phyloP scores from a whole-genome alignment of 2,329 filamentous ascomycete species.

The Nemania sp. region DNA sequence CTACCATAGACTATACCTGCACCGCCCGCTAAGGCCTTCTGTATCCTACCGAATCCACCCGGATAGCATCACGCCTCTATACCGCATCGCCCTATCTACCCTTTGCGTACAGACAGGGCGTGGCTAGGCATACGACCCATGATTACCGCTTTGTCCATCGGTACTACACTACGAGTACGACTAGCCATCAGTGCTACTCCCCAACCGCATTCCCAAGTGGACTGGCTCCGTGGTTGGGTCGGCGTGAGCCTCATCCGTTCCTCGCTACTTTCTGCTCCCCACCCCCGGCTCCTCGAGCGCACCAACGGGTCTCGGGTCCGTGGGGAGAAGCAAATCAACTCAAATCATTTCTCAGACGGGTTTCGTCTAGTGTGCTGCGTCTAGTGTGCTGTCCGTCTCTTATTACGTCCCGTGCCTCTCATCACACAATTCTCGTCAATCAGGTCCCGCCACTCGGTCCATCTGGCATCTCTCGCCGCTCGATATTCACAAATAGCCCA shows the following conservation, averaged over 20 bases:
- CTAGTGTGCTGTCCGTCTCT: neutral
- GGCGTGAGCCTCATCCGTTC: conserved; percentile 26
- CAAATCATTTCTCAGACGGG: conserved; percentile 18
- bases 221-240: conserved; percentile 35
- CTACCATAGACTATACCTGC: neutral
- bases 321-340: conserved; percentile 14
- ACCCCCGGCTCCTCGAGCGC: conserved; percentile 4
- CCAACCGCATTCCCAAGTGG: conserved; percentile 8
- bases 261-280: neutral
- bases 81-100: too few species aligned
- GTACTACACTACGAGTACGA: too few species aligned
- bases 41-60: neutral
- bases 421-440: too few species aligned
- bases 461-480: neutral
- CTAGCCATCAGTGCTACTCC: neutral
- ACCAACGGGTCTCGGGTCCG: conserved; percentile 19
- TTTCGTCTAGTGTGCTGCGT: conserved; percentile 1
- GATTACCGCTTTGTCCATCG: too few species aligned
- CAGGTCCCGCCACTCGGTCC: neutral
- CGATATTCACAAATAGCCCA: neutral
- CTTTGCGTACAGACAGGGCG: neutral
- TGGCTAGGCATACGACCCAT: too few species aligned
- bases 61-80: too few species aligned
- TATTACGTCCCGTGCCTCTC: conserved; percentile 5
- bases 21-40: neutral